A percentile compares a stretch with the other conserved stretches of the same genome.
These are phyloP conservation scores for Lachnellula cervina DNA, from an alignment of 2,329 filamentous ascomycete genomes.

Conservation along the genomic window DNA sequence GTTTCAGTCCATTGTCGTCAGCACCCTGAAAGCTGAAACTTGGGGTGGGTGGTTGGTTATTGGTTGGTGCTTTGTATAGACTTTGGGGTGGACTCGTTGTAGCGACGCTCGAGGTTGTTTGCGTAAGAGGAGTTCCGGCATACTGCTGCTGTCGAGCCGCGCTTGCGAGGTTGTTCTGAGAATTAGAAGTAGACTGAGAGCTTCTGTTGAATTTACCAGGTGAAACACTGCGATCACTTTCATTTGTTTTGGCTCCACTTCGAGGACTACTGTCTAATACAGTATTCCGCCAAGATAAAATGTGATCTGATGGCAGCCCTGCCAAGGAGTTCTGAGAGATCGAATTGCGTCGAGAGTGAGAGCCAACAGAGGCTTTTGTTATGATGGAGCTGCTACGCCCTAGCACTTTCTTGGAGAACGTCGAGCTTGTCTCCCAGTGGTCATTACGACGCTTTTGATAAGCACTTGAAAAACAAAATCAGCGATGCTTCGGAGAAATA, in stretches of 20 bases:
- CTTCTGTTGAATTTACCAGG: slow-evolving; percentile 38
- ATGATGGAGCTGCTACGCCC: slow-evolving; percentile 31
- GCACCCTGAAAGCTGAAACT: slow-evolving; percentile 48
- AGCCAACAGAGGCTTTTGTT: slow-evolving; percentile 45
- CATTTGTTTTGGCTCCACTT: slow-evolving; percentile 40
- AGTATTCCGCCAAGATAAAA: slow-evolving; percentile 80
- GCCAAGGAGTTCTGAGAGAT: slow-evolving; percentile 30
- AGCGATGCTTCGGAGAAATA: background rate
- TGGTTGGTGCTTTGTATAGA: slow-evolving; percentile 16
- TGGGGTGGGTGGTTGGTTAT: slow-evolving; percentile 44
- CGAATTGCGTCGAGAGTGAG: slow-evolving; percentile 40
- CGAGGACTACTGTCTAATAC: slow-evolving; percentile 41
- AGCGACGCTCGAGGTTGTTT: slow-evolving; percentile 22
- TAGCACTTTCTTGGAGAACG: slow-evolving; percentile 53
- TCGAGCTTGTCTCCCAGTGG: slow-evolving; percentile 71
- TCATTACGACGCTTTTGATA: slow-evolving; percentile 71
- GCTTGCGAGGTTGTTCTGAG: slow-evolving; percentile 26
- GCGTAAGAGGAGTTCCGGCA: slow-evolving; percentile 10
- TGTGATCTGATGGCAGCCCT: slow-evolving; percentile 57
- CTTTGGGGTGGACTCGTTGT: slow-evolving; percentile 26
- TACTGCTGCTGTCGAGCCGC: slow-evolving; percentile 28
- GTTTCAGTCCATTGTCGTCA: slow-evolving; percentile 36
- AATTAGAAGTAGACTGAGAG: slow-evolving; percentile 16
- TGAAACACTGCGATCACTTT: slow-evolving; percentile 50
- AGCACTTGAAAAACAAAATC: slow-evolving; percentile 52